phyloP scores from a whole-genome alignment of 345 rosid genomes.

The Populus euphratica region DNA sequence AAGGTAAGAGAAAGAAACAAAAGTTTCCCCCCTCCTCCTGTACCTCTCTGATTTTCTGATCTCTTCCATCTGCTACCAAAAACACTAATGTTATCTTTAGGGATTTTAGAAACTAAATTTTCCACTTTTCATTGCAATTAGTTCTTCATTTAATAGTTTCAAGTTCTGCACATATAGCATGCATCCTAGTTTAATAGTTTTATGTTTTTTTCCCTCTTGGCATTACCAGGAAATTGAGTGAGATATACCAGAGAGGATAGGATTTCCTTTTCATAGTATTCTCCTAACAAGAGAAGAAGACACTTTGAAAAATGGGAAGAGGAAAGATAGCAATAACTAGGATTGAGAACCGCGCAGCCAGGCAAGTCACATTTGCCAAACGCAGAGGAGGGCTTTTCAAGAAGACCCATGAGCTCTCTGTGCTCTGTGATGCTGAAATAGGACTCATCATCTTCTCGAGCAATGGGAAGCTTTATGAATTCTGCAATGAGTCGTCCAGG shows the following conservation, averaged over 20 bases:
- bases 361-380: conserved; percentile 46
- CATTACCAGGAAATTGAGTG: not conserved
- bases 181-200: not conserved
- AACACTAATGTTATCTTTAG: not conserved
- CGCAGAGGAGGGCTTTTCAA: conserved; percentile 47
- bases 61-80: not conserved
- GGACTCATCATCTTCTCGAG: conserved; percentile 47
- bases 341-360: conserved; percentile 42
- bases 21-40: too few species aligned
- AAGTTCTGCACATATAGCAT: not conserved
- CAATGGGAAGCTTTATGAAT: conserved; percentile 40
- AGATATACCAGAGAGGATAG: not conserved
- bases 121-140: too few species aligned
- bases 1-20: not conserved
- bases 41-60: not conserved
- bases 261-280: not conserved
- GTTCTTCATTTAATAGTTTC: not conserved
- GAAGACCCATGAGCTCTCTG: conserved; percentile 45
- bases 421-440: conserved; percentile 49
- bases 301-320: conserved; percentile 32
- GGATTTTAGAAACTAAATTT: too few species aligned
- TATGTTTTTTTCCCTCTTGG: not conserved
- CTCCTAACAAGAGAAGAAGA: not conserved
- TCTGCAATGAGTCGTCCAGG: conserved; percentile 32
- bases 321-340: conserved; percentile 42